phyloP scores from a whole-genome alignment of 148 eudicot genomes.

The Fagopyrum homotropicum region DNA sequence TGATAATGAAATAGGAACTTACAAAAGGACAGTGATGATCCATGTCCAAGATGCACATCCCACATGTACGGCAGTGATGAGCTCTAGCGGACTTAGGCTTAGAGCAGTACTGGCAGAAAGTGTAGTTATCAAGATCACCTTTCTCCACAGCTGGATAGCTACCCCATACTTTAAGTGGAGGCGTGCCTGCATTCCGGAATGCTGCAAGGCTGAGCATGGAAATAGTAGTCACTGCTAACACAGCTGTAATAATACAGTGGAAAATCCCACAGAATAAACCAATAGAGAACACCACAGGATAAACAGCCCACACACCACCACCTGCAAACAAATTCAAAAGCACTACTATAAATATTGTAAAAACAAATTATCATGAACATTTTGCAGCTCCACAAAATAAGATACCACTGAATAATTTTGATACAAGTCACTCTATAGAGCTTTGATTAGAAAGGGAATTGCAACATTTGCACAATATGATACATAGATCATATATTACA shows the following conservation, averaged over 20 bases:
- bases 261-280: conserved; percentile 43
- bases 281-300: conserved; percentile 70
- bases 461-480: not conserved
- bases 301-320: conserved; percentile 90
- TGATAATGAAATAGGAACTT: conserved; percentile 27
- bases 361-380: conserved; percentile 5
- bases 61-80: conserved; percentile 94
- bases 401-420: not conserved
- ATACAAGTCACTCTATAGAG: not conserved
- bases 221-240: conserved; percentile 55
- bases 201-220: conserved; percentile 63
- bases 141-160: conserved; percentile 74
- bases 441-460: not conserved
- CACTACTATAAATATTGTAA: not conserved
- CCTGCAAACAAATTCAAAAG: conserved; percentile 38
- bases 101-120: conserved; percentile 71
- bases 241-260: conserved; percentile 35
- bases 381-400: not conserved
- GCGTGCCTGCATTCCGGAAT: conserved; percentile 63
- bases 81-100: conserved; percentile 86
- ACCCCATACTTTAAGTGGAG: conserved; percentile 67
- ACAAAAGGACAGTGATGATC: conserved; percentile 99
- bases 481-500: not conserved
- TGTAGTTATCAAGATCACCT: conserved; percentile 68
- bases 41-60: conserved; percentile 85